Evolutionary conservation across 2,329 filamentous ascomycete genomes (phyloP), one percentile per base, ranked within the genome.

Genomic region (Talaromyces sp.): DNA sequence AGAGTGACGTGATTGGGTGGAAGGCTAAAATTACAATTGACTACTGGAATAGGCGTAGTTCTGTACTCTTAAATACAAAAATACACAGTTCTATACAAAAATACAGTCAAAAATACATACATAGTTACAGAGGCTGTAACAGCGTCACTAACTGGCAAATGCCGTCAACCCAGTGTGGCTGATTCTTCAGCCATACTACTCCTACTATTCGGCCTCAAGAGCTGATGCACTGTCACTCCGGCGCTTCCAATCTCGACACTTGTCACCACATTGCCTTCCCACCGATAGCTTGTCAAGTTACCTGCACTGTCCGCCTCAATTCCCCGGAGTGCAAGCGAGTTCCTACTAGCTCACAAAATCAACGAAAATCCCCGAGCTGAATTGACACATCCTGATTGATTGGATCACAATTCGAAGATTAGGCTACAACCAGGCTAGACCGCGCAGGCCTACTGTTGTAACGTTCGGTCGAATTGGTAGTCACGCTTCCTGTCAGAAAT

Each of bases 371-470:
- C 5, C 19, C 53, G 19, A 36, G 53, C 53, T 36, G 53, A 25
- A 56, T 3, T n/a, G n/a, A 22, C 51, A 56, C 27, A 36, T 36
- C 29, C 29, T 34, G 51, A 56, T 22, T 56, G 51, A 36, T 56
- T 56, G 53, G 31, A 17, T 13, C 29, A 5, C 5, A 17, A 34
- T 22, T 58, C 25, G 34, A n/a, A 29, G 34, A 45, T 49, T 43
- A 60, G 58, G 58, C 58, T 60, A 49, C 58, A 60, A 49, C 40
- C 2, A 5, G 59, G 53, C 53, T 56, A 36, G 53, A 38, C 53
- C 31, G 49, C 31, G 15, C 15, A 53, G 15, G 27, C 15, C 49
- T 31, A 31, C 15, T 56, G 53, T 36, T 56, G 53, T 36, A 36
- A 36, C 53, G 5, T 38, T 56, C 53, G 53, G 53, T 56, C 29